Percentiles rank a stretch among this genome's conserved stretches.
These are phyloP conservation scores for Azolla pinnata DNA, from an alignment of 75 land plant genomes.

Conservation along the genomic window DNA sequence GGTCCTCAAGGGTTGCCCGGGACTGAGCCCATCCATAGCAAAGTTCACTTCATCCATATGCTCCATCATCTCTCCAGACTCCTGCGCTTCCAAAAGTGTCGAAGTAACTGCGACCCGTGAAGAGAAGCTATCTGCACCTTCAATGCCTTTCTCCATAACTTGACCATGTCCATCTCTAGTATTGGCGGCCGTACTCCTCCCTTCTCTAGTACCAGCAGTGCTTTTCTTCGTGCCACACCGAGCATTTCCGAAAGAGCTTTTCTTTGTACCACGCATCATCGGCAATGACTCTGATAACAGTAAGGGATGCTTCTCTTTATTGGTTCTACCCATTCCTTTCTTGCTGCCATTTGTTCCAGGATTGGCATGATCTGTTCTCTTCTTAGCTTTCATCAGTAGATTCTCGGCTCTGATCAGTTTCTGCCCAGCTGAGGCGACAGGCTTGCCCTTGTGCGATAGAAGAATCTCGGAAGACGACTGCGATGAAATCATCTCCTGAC, in stretches of 20 bases:
- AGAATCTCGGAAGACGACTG: no score
- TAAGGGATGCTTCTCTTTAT: conserved; percentile 1
- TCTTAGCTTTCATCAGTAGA: neutral
- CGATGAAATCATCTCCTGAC: no score
- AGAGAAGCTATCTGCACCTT: neutral
- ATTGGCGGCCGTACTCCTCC: no score
- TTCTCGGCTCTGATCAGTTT: neutral
- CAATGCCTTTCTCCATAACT: neutral
- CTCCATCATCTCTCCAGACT: conserved; percentile 99
- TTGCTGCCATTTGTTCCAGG: no score
- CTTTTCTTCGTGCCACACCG: no score
- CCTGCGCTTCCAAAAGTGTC: conserved; percentile 93
- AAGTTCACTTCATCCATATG: conserved; percentile 95
- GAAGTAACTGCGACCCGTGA: conserved; percentile 25
- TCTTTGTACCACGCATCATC: no score
- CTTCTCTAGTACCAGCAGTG: no score
- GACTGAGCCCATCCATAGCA: conserved; percentile 84
- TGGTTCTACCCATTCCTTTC: neutral
- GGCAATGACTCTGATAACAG: neutral
- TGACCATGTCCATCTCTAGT: no score
- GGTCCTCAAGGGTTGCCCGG: conserved; percentile 63
- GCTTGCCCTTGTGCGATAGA: no score
- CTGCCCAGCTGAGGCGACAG: neutral
- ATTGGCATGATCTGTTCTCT: no score
- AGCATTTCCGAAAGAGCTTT: no score